A percentile compares a stretch with the other conserved stretches of the same genome.
Evolutionary conservation across 306 rosid genomes (phyloP).

Genomic region (Quercus glauca): DNA sequence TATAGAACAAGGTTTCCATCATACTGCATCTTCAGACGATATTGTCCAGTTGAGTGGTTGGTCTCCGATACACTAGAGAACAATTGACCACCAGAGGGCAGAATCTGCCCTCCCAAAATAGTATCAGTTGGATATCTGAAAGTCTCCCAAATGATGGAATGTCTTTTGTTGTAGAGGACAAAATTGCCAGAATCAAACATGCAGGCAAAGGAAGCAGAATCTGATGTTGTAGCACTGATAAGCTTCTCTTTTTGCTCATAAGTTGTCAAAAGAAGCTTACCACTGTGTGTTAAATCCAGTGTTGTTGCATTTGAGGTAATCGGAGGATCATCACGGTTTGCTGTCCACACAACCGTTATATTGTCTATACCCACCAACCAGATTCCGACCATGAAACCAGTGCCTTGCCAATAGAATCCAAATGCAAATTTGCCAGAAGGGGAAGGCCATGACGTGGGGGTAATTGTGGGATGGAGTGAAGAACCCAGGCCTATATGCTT

Average conservation of each 20-base stretch:
- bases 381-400: not conserved
- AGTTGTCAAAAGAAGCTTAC: not conserved
- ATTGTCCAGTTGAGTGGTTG: conserved; percentile 11
- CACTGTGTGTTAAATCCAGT: not conserved
- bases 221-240: too few relatives aligned
- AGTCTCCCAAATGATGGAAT: too few relatives aligned
- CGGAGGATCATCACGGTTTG: not conserved
- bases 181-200: too few relatives aligned
- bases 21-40: not conserved
- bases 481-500: not conserved
- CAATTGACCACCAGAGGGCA: not conserved
- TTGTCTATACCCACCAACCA: not conserved
- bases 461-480: not conserved
- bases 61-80: not conserved
- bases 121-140: too few relatives aligned
- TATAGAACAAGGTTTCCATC: conserved; percentile 22
- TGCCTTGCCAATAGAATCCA: not conserved
- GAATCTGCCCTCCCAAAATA: not conserved
- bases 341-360: not conserved
- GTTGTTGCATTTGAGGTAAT: not conserved
- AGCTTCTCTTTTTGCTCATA: not conserved
- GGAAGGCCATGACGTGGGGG: not conserved
- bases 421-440: not conserved
- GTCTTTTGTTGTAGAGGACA: too few relatives aligned
- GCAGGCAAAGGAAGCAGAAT: accelerated